These are phyloP conservation scores for Pseudoscleropodium purum DNA, from an alignment of 225 moss, liverwort and hornwort species.

Conservation along the genomic window DNA sequence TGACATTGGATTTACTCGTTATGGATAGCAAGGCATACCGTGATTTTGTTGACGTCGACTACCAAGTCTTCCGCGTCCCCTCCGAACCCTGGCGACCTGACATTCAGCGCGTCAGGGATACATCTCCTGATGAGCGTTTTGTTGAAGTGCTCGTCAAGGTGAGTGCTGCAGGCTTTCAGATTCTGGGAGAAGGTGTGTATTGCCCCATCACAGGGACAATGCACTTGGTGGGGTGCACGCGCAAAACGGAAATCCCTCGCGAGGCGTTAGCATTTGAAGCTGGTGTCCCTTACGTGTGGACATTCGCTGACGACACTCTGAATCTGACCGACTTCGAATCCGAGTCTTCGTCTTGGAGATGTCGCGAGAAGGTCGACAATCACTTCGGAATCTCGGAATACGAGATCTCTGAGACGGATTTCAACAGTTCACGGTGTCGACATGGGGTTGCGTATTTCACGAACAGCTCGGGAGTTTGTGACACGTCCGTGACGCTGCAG, in stretches of 20 bases:
- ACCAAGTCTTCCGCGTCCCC: not conserved
- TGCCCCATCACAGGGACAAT: not conserved
- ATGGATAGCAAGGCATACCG: not conserved
- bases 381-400: not conserved
- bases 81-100: not conserved
- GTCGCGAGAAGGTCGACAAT: not conserved
- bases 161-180: not conserved
- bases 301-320: not conserved
- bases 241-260: not conserved
- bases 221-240: not conserved
- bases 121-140: not conserved
- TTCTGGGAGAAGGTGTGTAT: not conserved
- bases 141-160: not conserved
- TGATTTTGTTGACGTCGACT: not conserved
- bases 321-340: not conserved
- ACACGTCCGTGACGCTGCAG: not conserved
- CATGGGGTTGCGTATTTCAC: not conserved
- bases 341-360: not conserved
- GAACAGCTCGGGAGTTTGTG: not conserved
- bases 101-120: not conserved
- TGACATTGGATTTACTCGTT: not conserved
- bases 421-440: not conserved
- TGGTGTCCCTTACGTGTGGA: not conserved
- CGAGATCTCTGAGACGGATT: too few relatives aligned
- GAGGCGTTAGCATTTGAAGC: not conserved